Base-by-base conservation (phyloP, 371 early-diverging fungal species). In the Capniomyces stellatus region DNA sequence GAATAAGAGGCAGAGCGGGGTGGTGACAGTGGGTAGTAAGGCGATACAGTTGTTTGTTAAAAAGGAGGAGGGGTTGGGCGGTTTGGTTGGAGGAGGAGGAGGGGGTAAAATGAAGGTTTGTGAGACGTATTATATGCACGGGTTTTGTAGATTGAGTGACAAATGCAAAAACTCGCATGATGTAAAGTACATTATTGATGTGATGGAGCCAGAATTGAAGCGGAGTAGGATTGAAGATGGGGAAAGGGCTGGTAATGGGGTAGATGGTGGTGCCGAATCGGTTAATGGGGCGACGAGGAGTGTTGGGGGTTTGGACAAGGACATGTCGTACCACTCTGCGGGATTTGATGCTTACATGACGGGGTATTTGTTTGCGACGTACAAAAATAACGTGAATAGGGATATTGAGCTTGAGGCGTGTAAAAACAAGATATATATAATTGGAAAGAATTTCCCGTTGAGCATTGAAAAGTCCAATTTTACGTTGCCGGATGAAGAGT, bases 321-420 rank as follows among this genome's bases (percentile, higher is more conserved):
- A 28, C 18, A 55, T 18, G 8, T 50, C 64, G 50, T 78, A 77
- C 52, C 94, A 95, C 58, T 79, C 89, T 0, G 87, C 93, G 0
- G 78, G 81, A 52, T 87, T 79, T 67, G 96, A 95, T 64, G 85
- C 96, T 0, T 92, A 74, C 64, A 95, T 95, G 96, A 95, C 96
- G 0, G 91, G 82, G 0, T 89, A 73, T 49, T 65, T 84, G 4
- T 92, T 85, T 62, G 76, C 77, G 72, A 80, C 47, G 8, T 54
- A 29, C 55, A 51, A n/a, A 40, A 62, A 18, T 15, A 15, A n/a
- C 28, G 25, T 19, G 10, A n/a, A 10, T 2, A n/a, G 4, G 6
- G 49, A 29, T 55, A 58, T 0, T 23, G 63, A 28, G 43, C 51
- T 8, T 53, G 54, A 4, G 47, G 43, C 0, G 40, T 71, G 31